phyloP scores from a whole-genome alignment of 2,329 filamentous ascomycete species.

The Colletotrichum cordylinicola region DNA sequence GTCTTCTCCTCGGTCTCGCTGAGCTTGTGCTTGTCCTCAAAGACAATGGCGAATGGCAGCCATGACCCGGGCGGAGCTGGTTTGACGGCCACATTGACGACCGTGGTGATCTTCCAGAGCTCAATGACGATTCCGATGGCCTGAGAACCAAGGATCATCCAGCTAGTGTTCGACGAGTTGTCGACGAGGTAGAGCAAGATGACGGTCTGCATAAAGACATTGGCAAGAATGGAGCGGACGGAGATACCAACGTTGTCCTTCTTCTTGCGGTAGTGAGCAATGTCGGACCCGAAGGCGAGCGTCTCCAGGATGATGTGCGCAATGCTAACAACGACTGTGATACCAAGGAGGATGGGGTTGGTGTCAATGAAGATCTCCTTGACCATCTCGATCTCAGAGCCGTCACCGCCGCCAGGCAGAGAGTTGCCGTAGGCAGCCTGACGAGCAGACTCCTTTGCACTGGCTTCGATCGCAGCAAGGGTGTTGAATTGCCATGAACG shows the following conservation, averaged over 20 bases:
- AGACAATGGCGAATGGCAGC: slow-evolving; percentile 80
- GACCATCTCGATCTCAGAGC: slow-evolving; percentile 94
- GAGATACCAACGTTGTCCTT: slow-evolving; percentile 98
- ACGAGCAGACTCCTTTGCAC: slow-evolving; percentile 81
- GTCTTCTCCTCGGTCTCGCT: slow-evolving; percentile 97
- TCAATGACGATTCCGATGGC: slow-evolving; percentile 77
- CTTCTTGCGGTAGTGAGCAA: slow-evolving; percentile 98
- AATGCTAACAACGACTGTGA: slow-evolving; percentile 84
- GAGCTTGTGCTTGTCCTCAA: slow-evolving; percentile 97
- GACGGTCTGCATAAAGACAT: slow-evolving; percentile 95
- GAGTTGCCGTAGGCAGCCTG: slow-evolving; percentile 77
- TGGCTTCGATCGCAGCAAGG: slow-evolving; percentile 84
- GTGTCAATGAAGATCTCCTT: slow-evolving; percentile 95
- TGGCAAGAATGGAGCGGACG: slow-evolving; percentile 92
- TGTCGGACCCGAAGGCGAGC: slow-evolving; percentile 96
- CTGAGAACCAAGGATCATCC: slow-evolving; percentile 98
- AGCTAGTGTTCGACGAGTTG: slow-evolving; percentile 96
- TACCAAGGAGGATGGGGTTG: slow-evolving; percentile 86
- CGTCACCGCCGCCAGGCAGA: slow-evolving; percentile 81
- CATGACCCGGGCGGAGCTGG: slow-evolving; percentile 70
- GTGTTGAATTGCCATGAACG: slow-evolving; percentile 89
- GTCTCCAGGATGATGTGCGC: slow-evolving; percentile 95
- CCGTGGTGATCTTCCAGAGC: slow-evolving; percentile 95
- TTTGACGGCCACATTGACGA: slow-evolving; percentile 86
- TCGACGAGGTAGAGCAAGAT: slow-evolving; percentile 98